Base-by-base conservation (phyloP, 1,139 yeast genomes). In the Pichia sp. region DNA sequence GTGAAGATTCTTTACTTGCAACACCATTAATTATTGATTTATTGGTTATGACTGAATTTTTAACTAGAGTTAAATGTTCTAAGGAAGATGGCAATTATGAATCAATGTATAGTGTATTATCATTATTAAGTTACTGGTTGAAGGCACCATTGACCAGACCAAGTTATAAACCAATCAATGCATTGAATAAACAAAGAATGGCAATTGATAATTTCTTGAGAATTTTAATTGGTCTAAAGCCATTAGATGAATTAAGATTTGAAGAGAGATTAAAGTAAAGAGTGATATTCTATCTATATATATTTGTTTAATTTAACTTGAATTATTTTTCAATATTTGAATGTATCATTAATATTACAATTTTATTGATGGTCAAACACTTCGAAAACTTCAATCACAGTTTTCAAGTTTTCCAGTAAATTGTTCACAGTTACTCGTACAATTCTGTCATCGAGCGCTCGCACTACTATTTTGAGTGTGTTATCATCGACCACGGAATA, bases 71-170 rank as follows among this genome's bases (percentile, higher is more conserved):
- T 49, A 70, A 78, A 44, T 88, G 86, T 72, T 80, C 74, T 63
- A 77, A 76, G 60, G 62, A 53, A 21, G 63, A 57, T 20, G 69
- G 28, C n/a, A 40, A 52, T 22, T 82, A 71, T 63, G 77, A 83
- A 51, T 70, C 73, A 52, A 77, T 89, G 67, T 88, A 89, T 67
- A 78, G 95, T 31, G 91, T 89, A 37, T 72, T 89, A 60, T 79
- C 94, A 20, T 84, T 88, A 64, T 73, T 89, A 63, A 78, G 91
- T 61, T 89, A 89, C 71, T 89, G 97, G 97, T 77, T 89, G 60
- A 89, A 89, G 72, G 96, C 96, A 3, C 97, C 97, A 52, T 74
- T 89, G 56, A 79, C 94, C 41, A 84, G 91, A 67, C 86, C 89
- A 43, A 96, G 96, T 12, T 84, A 72, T 67, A 84, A 85, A 61